These are phyloP conservation scores for Penicillium argentinense DNA, from an alignment of 495 filamentous ascomycete species.

Conservation along the genomic window DNA sequence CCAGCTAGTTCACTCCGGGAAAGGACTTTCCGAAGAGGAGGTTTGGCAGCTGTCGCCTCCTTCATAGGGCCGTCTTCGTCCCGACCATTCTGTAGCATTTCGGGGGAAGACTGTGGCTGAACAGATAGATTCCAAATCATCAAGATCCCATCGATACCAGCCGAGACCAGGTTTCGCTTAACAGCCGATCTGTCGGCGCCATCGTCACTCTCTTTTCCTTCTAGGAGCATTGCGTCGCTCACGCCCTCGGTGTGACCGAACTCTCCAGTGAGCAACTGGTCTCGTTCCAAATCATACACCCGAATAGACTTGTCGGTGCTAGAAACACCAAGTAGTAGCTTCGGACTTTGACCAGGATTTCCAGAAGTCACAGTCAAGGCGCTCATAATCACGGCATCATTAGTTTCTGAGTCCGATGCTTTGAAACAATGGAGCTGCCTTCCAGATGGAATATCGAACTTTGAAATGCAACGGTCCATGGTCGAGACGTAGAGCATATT, in stretches of 20 bases:
- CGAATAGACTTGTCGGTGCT: constrained; percentile 93
- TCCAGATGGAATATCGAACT: constrained; percentile 72
- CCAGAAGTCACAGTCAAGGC: constrained; percentile 59
- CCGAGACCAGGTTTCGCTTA: constrained; percentile 62
- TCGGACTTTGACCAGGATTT: constrained; percentile 37
- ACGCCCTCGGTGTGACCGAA: constrained; percentile 94
- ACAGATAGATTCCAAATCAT: constrained; percentile 76
- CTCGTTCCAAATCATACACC: constrained; percentile 77
- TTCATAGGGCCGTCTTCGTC: constrained; percentile 51
- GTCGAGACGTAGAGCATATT: constrained; percentile 71
- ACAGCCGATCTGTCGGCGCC: constrained; percentile 36
- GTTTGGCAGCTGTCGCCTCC: constrained; percentile 54
- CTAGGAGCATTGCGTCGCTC: constrained; percentile 75
- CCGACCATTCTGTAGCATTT: constrained; percentile 22
- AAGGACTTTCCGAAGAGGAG: constrained; percentile 70
- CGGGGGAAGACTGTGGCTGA: constrained; percentile 37
- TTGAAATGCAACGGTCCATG: constrained; percentile 75
- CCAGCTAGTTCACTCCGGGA: constrained; percentile 77
- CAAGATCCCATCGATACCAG: constrained; percentile 79
- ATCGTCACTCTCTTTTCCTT: constrained; percentile 43
- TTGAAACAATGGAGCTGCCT: constrained; percentile 72
- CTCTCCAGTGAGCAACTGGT: constrained; percentile 76
- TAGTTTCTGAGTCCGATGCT: constrained; percentile 71
- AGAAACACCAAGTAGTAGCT: constrained; percentile 77
- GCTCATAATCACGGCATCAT: constrained; percentile 79